These are phyloP conservation scores for Lanmaoa pseudosensibilis DNA, from an alignment of 768 basidiomycete species.

Conservation along the genomic window DNA sequence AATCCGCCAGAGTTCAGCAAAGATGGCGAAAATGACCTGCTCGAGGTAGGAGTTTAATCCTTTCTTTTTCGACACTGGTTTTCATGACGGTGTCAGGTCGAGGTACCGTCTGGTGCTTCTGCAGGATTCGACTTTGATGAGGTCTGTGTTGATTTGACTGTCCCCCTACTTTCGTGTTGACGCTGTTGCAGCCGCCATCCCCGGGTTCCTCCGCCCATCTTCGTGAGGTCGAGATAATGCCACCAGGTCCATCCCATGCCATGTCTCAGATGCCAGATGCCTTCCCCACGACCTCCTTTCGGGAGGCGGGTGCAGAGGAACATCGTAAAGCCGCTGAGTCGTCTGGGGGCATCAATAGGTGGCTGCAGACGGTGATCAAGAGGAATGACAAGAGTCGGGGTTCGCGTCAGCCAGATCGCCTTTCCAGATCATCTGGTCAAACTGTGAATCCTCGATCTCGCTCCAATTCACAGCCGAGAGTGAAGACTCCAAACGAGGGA, in stretches of 20 bases:
- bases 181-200: background rate
- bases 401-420: background rate
- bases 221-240: background rate
- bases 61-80: background rate
- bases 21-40: background rate
- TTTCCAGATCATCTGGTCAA: background rate
- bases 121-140: background rate
- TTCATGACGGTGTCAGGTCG: background rate
- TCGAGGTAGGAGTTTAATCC: background rate
- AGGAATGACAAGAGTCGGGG: background rate
- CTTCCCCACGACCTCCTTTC: too few species aligned
- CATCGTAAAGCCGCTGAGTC: background rate
- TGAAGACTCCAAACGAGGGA: too few species aligned
- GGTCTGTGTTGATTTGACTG: background rate
- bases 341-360: background rate
- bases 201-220: background rate
- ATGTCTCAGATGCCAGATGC: too few species aligned
- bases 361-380: background rate
- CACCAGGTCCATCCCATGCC: background rate
- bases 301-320: background rate
- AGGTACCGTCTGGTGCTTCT: background rate
- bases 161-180: background rate
- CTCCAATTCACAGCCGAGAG: background rate
- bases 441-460: background rate
- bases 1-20: background rate